Evolutionary conservation across 169 alveolate genomes (phyloP).

Genomic region (Eimeria falciformis): DNA sequence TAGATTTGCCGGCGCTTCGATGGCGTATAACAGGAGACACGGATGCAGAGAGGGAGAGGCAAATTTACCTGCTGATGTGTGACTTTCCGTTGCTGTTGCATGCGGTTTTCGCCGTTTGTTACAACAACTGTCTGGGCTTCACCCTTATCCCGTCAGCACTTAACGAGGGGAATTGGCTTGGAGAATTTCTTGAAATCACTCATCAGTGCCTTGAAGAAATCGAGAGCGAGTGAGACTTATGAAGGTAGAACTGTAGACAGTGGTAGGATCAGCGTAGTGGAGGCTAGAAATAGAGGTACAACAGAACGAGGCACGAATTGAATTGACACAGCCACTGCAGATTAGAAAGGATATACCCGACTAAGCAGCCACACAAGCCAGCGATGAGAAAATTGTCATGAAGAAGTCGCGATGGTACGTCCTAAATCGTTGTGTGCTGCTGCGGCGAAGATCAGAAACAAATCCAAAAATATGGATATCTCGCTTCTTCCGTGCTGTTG

Average conservation of each 20-base stretch:
- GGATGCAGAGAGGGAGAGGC: slow-evolving; percentile 44
- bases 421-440: neutral
- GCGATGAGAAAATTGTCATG: no score
- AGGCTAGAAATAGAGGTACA: no score
- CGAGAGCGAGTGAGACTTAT: slow-evolving; percentile 46
- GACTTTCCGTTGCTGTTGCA: slow-evolving; percentile 47
- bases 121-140: slow-evolving; percentile 59
- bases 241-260: neutral
- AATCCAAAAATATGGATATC: slow-evolving; percentile 60
- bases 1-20: slow-evolving; percentile 49
- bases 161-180: slow-evolving; percentile 50
- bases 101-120: slow-evolving; percentile 22
- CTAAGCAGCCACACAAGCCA: no score
- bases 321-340: no score
- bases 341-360: no score
- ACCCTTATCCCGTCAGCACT: slow-evolving; percentile 30
- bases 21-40: slow-evolving; percentile 53
- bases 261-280: no score
- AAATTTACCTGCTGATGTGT: slow-evolving; percentile 45
- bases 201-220: slow-evolving; percentile 62
- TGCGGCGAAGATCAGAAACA: slow-evolving; percentile 13
- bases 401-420: no score
- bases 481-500: slow-evolving; percentile 62
- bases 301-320: no score
- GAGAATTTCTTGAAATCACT: slow-evolving; percentile 49